A percentile compares a stretch with the other conserved stretches of the same genome.
phyloP scores from a whole-genome alignment of 352 stramenopile genomes.

The Blastocystis sp. region DNA sequence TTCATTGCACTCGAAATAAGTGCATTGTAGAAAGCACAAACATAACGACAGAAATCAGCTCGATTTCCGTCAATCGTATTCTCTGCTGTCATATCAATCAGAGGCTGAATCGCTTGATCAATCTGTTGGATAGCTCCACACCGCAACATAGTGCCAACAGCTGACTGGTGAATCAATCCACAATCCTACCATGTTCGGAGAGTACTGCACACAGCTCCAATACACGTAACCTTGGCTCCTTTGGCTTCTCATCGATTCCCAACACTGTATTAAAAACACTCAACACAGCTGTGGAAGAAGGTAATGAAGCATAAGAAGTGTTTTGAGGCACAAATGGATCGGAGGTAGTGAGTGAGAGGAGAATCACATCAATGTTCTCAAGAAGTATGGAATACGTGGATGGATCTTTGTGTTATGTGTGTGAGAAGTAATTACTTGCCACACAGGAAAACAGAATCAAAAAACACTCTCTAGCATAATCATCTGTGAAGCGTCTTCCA shows the following conservation, averaged over 20 bases:
- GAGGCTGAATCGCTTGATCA: background rate
- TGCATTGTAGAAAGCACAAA: background rate
- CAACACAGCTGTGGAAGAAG: background rate
- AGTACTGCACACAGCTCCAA: background rate
- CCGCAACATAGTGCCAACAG: background rate
- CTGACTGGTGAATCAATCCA: background rate
- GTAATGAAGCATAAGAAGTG: background rate
- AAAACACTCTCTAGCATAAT: background rate
- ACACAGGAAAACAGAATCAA: background rate
- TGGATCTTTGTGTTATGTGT: background rate
- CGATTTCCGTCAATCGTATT: background rate
- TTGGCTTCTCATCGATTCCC: background rate
- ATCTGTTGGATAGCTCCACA: background rate
- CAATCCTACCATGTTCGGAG: background rate
- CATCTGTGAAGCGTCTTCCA: background rate
- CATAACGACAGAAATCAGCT: slow-evolving; percentile 6
- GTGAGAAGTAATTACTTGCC: background rate
- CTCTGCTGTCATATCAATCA: background rate
- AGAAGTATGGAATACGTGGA: background rate
- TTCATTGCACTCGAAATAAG: background rate
- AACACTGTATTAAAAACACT: slow-evolving; percentile 26
- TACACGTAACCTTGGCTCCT: background rate
- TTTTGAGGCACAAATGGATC: background rate
- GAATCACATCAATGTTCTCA: slow-evolving; percentile 25
- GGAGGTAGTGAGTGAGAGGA: background rate